phyloP scores from a whole-genome alignment of 306 rosid genomes.

The Cicer pinnatifidum region DNA sequence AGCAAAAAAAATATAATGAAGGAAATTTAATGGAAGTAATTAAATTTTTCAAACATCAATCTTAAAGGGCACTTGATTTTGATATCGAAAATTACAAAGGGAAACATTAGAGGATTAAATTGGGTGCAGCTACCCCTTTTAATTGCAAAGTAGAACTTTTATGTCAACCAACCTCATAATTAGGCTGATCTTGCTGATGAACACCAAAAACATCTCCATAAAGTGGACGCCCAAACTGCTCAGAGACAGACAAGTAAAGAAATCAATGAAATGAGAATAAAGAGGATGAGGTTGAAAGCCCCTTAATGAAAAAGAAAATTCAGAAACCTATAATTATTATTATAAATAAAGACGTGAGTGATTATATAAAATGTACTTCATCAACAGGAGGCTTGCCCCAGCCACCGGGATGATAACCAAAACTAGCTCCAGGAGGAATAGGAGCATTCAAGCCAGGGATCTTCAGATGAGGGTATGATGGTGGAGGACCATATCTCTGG shows the following conservation, averaged over 20 bases:
- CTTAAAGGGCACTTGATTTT: not conserved
- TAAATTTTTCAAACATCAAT: not conserved
- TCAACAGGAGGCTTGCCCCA: conserved; percentile 99
- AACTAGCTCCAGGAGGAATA: conserved; percentile 94
- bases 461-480: conserved; percentile 95
- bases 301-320: conserved; percentile 4
- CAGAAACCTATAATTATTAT: not conserved
- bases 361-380: conserved; percentile 58
- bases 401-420: conserved; percentile 99
- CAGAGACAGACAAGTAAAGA: conserved; percentile 42
- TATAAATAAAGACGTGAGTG: not conserved
- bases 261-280: conserved; percentile 34
- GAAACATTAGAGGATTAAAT: not conserved
- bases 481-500: conserved; percentile 99
- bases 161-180: conserved; percentile 75
- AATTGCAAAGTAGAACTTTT: conserved; percentile 4
- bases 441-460: conserved; percentile 99
- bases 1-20: not conserved
- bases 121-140: not conserved
- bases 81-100: not conserved
- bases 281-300: not conserved
- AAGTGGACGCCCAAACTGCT: conserved; percentile 84
- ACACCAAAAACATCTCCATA: conserved; percentile 99
- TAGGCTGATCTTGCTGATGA: conserved; percentile 89
- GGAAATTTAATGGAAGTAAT: not conserved